Conservation (phyloP, 2,329 filamentous ascomycete genomes). For the Neopestalotiopsis sp. region DNA sequence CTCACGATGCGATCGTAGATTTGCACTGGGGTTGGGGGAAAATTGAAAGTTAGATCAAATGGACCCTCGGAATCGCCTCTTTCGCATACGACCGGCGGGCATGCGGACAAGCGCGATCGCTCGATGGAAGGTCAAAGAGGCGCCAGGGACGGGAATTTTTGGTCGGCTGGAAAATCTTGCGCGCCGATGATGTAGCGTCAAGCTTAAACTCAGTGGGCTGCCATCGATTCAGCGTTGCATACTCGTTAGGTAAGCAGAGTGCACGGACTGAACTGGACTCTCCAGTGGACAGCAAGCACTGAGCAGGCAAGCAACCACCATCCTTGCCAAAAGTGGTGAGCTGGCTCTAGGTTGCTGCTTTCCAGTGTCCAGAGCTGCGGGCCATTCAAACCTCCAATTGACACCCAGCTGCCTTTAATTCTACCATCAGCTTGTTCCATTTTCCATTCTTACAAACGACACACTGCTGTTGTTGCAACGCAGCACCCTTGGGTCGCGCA, state of each 20-base stretch:
- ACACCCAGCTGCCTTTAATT: neutral
- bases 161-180: constrained; percentile 16
- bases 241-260: neutral
- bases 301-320: neutral
- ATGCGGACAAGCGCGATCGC: constrained; percentile 8
- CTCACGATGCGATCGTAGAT: neutral
- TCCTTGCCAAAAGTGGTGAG: neutral
- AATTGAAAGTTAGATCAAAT: neutral
- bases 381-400: neutral
- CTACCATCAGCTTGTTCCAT: neutral
- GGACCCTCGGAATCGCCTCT: neutral
- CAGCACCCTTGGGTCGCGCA: neutral
- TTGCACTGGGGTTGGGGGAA: neutral
- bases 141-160: constrained; percentile 14
- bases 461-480: neutral
- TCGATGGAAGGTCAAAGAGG: neutral
- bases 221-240: too few relatives aligned
- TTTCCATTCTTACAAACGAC: neutral
- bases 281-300: too few relatives aligned
- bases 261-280: neutral
- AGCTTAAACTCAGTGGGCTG: neutral
- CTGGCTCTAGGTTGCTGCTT: neutral
- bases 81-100: constrained; percentile 6
- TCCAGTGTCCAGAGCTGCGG: neutral
- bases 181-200: constrained; percentile 3